Evolutionary conservation across 768 basidiomycete genomes (phyloP).

Genomic region (Tricholoma matsutake): DNA sequence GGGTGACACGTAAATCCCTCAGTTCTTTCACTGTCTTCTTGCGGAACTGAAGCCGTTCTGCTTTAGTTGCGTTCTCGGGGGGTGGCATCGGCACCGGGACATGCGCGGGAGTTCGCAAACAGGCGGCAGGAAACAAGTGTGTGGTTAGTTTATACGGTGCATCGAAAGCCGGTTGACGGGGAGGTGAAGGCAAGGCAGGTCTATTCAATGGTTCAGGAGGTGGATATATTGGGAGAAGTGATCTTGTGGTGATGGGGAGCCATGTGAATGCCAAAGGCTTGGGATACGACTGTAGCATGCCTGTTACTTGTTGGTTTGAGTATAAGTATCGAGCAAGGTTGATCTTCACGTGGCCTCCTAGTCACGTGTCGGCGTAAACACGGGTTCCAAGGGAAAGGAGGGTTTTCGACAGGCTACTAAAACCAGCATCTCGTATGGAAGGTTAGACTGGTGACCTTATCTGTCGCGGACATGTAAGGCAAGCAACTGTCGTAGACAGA

Average conservation of each 20-base stretch:
- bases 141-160: slow-evolving; percentile 44
- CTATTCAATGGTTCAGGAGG: slow-evolving; percentile 30
- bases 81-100: slow-evolving; percentile 36
- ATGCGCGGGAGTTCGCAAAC: slow-evolving; percentile 43
- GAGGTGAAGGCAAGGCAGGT: slow-evolving; percentile 40
- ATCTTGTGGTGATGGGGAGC: slow-evolving; percentile 22
- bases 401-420: too few species aligned
- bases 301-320: too few species aligned
- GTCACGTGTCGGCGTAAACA: too few species aligned
- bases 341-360: too few species aligned
- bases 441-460: too few species aligned
- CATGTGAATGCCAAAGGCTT: slow-evolving; percentile 27
- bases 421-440: too few species aligned
- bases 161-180: slow-evolving; percentile 30
- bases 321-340: too few species aligned
- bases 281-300: slow-evolving; percentile 16
- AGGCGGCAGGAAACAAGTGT: slow-evolving; percentile 54
- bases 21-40: slow-evolving; percentile 22
- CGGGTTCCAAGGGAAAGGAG: too few species aligned
- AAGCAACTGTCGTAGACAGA: too few species aligned
- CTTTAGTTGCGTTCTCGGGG: slow-evolving; percentile 32
- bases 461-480: too few species aligned
- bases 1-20: slow-evolving; percentile 27
- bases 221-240: slow-evolving; percentile 31
- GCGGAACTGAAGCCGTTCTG: slow-evolving; percentile 28